Evolutionary conservation across 768 basidiomycete species (phyloP), one percentile per base, ranked within the genome.

Genomic region (Lactarius akahatsu): DNA sequence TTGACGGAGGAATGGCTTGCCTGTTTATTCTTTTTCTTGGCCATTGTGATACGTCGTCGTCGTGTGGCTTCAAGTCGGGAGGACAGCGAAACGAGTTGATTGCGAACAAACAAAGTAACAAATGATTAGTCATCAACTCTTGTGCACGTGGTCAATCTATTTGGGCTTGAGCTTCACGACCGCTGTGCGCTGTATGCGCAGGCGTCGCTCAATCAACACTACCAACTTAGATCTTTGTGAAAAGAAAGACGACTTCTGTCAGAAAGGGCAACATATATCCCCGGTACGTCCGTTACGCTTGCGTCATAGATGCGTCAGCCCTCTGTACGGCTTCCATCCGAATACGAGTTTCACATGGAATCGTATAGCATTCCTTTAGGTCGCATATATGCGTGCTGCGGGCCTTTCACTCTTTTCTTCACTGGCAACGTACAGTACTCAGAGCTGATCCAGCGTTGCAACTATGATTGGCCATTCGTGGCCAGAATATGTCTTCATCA

Each of bases 21-120:
- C 78, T 80, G 80, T 73, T 83, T 84, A 62, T 75, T 83, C 79
- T 84, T 84, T 76, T 84, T 84, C 75, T 84, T 84, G 55, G 80
- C 80, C 83, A 83, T 84, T 45, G 40, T 23, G 59, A 16, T 45
- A 7, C 18, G 54, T 56, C 10, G 50, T 52, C 23, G 50, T 52
- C 50, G 50, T 26, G 26, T 45, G 20, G 43, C 43, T 45, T 45
- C 43, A 45, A 45, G 8, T 45, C 23, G 50, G 23, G 7, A 28
- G 36, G 50, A 26, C 13, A 52, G 50, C 50, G 11, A 26, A 28
- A 52, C 50, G 26, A 52, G 45, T 52, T 52, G 50, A 52, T 52
- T 52, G 23, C 11, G 10, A 28, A 62, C 60, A 66, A 66, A 62
- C 34, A 62, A 30, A 26, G 16, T 10, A 28, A 43, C 20, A 55